Base-by-base conservation (phyloP, 106 monocot genomes). In the Apostasia ramifera region DNA sequence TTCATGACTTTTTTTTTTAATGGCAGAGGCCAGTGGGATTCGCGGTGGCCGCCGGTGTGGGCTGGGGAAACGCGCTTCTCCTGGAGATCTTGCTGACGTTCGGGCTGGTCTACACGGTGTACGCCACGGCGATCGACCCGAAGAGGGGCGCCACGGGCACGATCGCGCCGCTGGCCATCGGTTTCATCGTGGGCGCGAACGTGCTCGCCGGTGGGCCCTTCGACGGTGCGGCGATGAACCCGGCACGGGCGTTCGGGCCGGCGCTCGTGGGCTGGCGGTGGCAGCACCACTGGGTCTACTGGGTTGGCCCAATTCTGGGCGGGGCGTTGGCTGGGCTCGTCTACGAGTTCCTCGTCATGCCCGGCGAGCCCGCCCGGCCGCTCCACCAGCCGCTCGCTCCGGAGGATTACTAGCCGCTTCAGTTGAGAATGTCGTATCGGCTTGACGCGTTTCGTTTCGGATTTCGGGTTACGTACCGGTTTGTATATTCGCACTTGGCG, bases 201-300 rank as follows among this genome's bases (percentile, higher is more conserved):
- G 80, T 90, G 56, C 78, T 94, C 47, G 82, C 79, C 52, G 94
- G 90, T 12, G 94, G 84, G 5, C 87, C 94, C 1, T 94, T 94
- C 59, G 90, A 87, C 26, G 94, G 94, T 5, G 94, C 90, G 4
- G 77, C 88, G 6, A 94, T 94, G 94, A 94, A 94, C 76, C 94
- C 90, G 13, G 94, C 94, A 0, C 62, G 94, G 53, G 86, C 83
- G 4, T 94, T 94, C 50, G 93, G 93, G 1, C 86, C 90, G 12
- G 83, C 93, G 2, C 57, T 94, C 7, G 82, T 90, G 12, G 87
- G 90, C 0, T 84, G 94, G 87, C 59, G 84, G 40, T 94, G 90
- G 90, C 68, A 53, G n/a, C 53, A 77, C 82, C 90, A 90, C 69
- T 94, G 94, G 94, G 70, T 94, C 14, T 94, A 90, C 73, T 94